Conservation (phyloP, 495 filamentous ascomycete genomes). For the Thozetella sp. region DNA sequence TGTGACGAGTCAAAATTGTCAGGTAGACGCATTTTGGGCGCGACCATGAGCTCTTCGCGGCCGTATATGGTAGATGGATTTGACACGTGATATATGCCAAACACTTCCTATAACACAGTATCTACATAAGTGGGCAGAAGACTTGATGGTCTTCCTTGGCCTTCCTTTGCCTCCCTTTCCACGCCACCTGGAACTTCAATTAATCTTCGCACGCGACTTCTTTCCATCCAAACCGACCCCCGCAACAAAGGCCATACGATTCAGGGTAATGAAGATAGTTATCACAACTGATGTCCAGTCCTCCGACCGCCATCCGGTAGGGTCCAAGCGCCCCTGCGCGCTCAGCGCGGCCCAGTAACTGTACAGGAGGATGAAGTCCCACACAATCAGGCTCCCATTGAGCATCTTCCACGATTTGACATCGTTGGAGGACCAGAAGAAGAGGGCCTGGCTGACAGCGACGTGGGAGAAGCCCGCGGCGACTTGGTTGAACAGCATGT, state of each 20-base stretch:
- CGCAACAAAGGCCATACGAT: not conserved
- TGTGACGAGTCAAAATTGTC: no score
- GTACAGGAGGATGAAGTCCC: not conserved
- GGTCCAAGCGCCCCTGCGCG: not conserved
- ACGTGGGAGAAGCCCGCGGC: slow-evolving; percentile 1
- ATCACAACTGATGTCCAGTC: not conserved
- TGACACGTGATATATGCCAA: no score
- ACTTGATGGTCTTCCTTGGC: no score
- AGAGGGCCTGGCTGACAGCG: not conserved
- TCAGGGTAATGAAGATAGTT: not conserved
- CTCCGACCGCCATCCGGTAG: not conserved
- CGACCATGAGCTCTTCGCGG: no score
- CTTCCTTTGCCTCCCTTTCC: not conserved
- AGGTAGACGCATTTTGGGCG: no score
- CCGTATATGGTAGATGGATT: no score
- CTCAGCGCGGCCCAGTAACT: not conserved
- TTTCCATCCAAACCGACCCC: not conserved
- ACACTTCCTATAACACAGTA: no score
- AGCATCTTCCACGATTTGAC: not conserved
- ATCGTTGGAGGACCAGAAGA: not conserved
- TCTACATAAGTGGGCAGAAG: no score
- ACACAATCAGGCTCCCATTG: not conserved
- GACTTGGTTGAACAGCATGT: not conserved
- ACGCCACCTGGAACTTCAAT: not conserved
- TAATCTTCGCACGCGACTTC: not conserved